Evolutionary conservation across 768 basidiomycete species (phyloP), one percentile per base, ranked within the genome.

Genomic region (Jaapia argillacea): DNA sequence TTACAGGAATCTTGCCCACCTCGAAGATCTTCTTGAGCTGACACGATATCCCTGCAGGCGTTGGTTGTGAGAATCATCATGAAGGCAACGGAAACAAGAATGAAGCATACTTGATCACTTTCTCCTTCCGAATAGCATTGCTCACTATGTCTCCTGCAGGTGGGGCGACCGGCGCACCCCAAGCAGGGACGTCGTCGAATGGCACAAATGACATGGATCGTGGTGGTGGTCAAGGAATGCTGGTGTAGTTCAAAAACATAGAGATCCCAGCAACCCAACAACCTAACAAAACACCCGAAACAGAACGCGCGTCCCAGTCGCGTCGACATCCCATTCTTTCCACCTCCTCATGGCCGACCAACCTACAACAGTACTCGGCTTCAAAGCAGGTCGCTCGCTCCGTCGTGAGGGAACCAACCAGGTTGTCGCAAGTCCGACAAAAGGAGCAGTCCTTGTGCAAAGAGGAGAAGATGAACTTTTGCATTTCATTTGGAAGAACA

Each of bases 41-140:
- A 77, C 14, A 67, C 48, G 26, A 91, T 82, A 20, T 91, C 88
- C 55, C 88, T 91, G 45, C 3, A 33, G 18, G 10, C 28, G 28
- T n/a, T n/a, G 16, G 28, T 33, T 33, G 10, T 33, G 38, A 46
- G 6, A 27, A 40, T 7, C 14, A 38, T 16, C 38, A 23, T 31
- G 13, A 31, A 18, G 43, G 36, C n/a, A 37, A 41, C 24, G 18
- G 36, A 48, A 36, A 38, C 36, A 27, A 35, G 12, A 23, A 25
- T 28, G 21, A 18, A n/a, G 64, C 79, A 28, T 48, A 89, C 88
- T 81, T 85, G 57, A 91, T 73, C 6, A 84, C 51, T 44, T 79
- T 68, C 56, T 91, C 88, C 53, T 89, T 91, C 58, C 64, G 70
- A 41, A 91, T 67, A 5, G 88, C 80, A 51, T 87, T 84, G 49